phyloP scores from a whole-genome alignment of 225 moss, liverwort and hornwort species.

The Asterella californica region DNA sequence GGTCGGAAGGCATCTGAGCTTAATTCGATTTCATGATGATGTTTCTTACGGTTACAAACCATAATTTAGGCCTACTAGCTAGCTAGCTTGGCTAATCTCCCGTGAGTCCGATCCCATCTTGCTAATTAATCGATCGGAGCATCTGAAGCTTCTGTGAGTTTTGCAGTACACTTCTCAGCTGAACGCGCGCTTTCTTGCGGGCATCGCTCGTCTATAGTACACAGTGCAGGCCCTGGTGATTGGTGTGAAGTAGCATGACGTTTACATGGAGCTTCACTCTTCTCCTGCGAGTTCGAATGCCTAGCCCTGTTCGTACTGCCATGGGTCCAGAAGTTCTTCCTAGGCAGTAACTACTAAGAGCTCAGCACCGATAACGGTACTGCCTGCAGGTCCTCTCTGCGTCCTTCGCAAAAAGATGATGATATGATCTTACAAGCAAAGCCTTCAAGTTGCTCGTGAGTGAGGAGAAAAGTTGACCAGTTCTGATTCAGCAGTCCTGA shows the following conservation, averaged over 20 bases:
- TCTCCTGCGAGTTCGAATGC: not conserved
- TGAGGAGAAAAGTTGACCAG: not conserved
- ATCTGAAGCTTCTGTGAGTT: no score
- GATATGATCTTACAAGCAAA: not conserved
- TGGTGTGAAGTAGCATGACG: constrained; percentile 13
- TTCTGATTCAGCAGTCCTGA: not conserved
- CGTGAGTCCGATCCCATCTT: no score
- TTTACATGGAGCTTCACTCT: not conserved
- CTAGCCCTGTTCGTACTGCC: not conserved
- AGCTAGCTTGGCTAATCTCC: no score
- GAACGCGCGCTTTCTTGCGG: not conserved
- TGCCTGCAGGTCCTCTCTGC: not conserved
- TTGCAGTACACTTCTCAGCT: not conserved
- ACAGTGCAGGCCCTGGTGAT: constrained; percentile 2
- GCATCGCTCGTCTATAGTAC: not conserved
- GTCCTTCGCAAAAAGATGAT: not conserved
- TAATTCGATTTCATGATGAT: no score
- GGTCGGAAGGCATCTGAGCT: no score
- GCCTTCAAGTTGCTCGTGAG: not conserved
- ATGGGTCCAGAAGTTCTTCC: not conserved
- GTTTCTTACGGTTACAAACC: no score
- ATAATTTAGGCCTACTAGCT: no score
- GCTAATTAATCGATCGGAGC: no score
- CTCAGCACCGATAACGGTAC: constrained; percentile 3
- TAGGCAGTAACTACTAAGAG: not conserved